phyloP scores from a whole-genome alignment of 169 alveolate genomes.

The Theileria luwenshuni region DNA sequence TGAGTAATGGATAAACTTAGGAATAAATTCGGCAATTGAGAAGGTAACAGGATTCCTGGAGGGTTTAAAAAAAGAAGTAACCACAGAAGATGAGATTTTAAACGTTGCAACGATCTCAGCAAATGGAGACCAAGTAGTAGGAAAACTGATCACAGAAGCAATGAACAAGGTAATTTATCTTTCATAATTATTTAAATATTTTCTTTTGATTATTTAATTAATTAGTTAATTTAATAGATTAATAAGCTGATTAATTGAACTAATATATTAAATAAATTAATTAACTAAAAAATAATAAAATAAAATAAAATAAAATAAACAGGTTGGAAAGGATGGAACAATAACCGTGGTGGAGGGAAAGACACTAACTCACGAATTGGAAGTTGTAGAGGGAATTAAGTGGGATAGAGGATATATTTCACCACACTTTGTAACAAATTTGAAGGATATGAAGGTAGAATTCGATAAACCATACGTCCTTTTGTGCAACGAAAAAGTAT shows the following conservation, averaged over 20 bases:
- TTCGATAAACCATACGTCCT: constrained; percentile 94
- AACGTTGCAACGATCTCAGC: constrained; percentile 99
- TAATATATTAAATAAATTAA: constrained; percentile 73
- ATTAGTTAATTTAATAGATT: constrained; percentile 50
- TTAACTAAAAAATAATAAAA: neutral
- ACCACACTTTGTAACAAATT: constrained; percentile 97
- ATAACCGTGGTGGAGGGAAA: constrained; percentile 98
- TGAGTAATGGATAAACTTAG: constrained; percentile 73
- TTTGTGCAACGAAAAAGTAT: constrained; percentile 93
- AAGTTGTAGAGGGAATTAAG: constrained; percentile 98
- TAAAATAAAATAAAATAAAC: constrained; percentile 62
- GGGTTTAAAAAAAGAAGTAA: constrained; percentile 76
- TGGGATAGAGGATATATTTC: constrained; percentile 98
- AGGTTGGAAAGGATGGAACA: constrained; percentile 97
- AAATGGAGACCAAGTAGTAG: constrained; percentile 96
- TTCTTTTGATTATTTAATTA: constrained; percentile 44
- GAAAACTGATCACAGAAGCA: constrained; percentile 95
- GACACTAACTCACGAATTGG: constrained; percentile 96
- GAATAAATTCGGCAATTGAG: constrained; percentile 75
- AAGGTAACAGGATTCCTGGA: constrained; percentile 71
- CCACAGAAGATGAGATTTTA: constrained; percentile 78
- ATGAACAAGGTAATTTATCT: constrained; percentile 83
- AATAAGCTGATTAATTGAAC: constrained; percentile 51
- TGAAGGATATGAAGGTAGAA: constrained; percentile 93
- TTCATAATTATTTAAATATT: constrained; percentile 26